Evolutionary conservation across 1,139 yeast species (phyloP), one percentile per base, ranked within the genome.

Genomic region (Candida buenavistaensis): DNA sequence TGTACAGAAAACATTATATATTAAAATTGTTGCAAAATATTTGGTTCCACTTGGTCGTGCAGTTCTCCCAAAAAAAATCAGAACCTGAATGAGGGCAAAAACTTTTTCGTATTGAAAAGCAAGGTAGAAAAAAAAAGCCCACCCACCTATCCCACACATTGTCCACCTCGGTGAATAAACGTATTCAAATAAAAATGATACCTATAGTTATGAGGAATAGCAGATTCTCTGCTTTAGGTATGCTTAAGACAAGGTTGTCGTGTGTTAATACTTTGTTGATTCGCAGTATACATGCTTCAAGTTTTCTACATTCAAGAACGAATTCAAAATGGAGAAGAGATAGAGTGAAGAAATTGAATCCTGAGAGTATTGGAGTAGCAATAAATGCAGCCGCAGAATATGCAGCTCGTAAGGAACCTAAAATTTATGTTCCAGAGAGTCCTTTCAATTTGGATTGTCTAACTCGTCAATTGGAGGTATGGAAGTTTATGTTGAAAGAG

Each of bases 401-500:
- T n/a, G n/a, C n/a, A n/a, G n/a, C n/a, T n/a, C n/a, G n/a, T n/a
- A n/a, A n/a, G n/a, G n/a, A n/a, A n/a, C 16, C 21, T 6, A 11
- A 16, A 3, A 30, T 37, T 12, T 16, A 28, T 6, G 24, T 35
- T 14, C 35, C 39, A 3, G 6, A 20, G 4, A 29, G 41, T 27
- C 41, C 46, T 5, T 44, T 44, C 29, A 32, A 40, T 21, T 17
- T 24, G 4, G 16, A 16, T 3, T 37, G 25, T 22, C 33, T 43
- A 23, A 25, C 32, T 14, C 41, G 45, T 14, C 26, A 38, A 21
- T 26, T 26, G 5, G 21, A 19, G 6, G 31, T 40, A 16, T 32
- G 33, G 14, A 26, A 35, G n/a, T 41, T 39, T 20, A 37, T 40
- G 38, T 38, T 41, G 25, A 16, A 24, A 9, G 40, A 39, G 30